These are phyloP conservation scores for Aspergillus fructus DNA, from an alignment of 2,329 filamentous ascomycete species.

Conservation along the genomic window DNA sequence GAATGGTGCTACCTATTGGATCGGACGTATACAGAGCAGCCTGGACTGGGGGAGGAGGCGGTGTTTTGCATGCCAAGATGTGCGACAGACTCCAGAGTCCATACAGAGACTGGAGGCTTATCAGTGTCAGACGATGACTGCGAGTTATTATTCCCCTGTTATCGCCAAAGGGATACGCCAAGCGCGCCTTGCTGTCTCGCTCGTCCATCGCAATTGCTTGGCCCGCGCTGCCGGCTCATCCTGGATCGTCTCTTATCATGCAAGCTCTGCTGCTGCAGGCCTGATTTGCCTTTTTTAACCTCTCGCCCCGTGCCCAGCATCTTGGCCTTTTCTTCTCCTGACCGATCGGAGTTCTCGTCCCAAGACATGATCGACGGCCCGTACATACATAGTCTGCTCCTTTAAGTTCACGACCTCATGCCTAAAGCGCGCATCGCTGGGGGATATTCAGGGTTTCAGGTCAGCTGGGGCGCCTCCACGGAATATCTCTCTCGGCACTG, in stretches of 20 bases:
- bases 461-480: no score
- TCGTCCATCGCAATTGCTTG: slow-evolving; percentile 5
- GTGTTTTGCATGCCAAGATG: slow-evolving; percentile 1
- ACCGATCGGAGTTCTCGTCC: neutral
- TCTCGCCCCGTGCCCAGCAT: neutral
- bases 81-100: neutral
- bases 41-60: neutral
- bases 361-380: neutral
- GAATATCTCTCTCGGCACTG: neutral
- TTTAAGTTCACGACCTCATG: neutral
- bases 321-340: neutral
- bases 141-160: neutral
- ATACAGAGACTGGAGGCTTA: neutral
- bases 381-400: no score
- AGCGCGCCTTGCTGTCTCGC: neutral
- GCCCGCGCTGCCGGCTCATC: neutral
- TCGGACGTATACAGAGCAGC: slow-evolving; percentile 2
- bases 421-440: neutral
- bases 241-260: neutral
- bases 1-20: slow-evolving; percentile 2
- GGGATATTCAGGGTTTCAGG: no score
- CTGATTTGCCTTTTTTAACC: neutral
- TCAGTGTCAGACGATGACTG: neutral
- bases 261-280: no score
- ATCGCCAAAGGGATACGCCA: slow-evolving; percentile 5